Percentiles rank a stretch among this genome's conserved stretches.
Evolutionary conservation across 345 rosid species (phyloP).

Genomic region (Orychophragmus violaceus): DNA sequence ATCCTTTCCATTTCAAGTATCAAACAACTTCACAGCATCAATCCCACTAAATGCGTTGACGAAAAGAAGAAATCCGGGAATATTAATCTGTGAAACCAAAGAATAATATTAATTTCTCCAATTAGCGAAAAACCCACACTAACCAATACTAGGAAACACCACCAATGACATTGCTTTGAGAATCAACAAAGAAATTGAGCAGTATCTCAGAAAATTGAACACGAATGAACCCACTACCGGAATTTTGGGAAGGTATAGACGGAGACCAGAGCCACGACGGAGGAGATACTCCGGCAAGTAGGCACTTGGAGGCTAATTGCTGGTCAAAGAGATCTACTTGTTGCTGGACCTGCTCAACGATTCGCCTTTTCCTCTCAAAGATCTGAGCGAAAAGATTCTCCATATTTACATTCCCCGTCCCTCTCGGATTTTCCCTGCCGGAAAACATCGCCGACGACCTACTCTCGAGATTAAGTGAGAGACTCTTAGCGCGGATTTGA

Average conservation of each 20-base stretch:
- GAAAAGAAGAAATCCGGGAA: too few species aligned
- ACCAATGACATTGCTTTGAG: neutral
- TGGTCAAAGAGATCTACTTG: slow-evolving; percentile 59
- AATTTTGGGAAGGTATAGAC: slow-evolving; percentile 28
- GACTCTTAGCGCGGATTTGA: slow-evolving; percentile 28
- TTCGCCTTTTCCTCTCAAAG: slow-evolving; percentile 60
- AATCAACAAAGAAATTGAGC: slow-evolving; percentile 1
- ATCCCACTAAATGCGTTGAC: neutral
- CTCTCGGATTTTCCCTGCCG: slow-evolving; percentile 21
- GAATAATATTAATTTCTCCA: neutral
- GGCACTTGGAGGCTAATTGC: slow-evolving; percentile 61
- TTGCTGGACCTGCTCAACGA: slow-evolving; percentile 52
- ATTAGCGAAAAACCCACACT: neutral
- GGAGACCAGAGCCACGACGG: slow-evolving; percentile 68
- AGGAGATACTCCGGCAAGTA: slow-evolving; percentile 60
- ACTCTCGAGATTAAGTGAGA: slow-evolving; percentile 12
- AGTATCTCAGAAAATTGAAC: slow-evolving; percentile 2
- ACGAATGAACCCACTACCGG: slow-evolving; percentile 26
- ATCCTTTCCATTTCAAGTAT: neutral
- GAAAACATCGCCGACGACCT: slow-evolving; percentile 22
- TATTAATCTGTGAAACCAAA: too few species aligned
- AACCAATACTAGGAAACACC: neutral
- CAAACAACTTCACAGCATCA: slow-evolving; percentile 14
- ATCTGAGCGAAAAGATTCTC: slow-evolving; percentile 64
- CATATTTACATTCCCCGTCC: slow-evolving; percentile 29